Percentiles rank a stretch among this genome's conserved stretches.
These are phyloP conservation scores for Citrullus colocynthis DNA, from an alignment of 306 rosid genomes.

Conservation along the genomic window DNA sequence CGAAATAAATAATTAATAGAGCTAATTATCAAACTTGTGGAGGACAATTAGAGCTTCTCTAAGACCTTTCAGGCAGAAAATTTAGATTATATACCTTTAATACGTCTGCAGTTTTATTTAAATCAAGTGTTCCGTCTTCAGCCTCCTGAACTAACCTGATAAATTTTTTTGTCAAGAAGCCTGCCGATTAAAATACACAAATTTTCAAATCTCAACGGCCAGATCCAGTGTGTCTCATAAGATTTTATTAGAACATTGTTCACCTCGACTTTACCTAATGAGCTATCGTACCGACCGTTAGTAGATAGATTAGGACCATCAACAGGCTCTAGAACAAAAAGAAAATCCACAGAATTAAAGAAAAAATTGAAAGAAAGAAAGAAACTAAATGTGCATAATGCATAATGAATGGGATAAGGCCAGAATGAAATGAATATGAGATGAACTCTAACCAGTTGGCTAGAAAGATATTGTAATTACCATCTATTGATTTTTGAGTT, in stretches of 20 bases:
- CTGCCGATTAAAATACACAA: conserved; percentile 29
- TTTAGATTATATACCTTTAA: conserved; percentile 38
- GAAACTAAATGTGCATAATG: background rate
- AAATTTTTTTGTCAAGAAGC: conserved; percentile 78
- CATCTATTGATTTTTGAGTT: conserved; percentile 12
- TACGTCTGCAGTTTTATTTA: conserved; percentile 49
- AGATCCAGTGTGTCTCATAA: background rate
- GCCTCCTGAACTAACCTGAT: conserved; percentile 44
- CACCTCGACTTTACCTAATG: conserved; percentile 49
- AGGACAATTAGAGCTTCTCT: background rate
- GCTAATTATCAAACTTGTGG: background rate
- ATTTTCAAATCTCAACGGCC: background rate
- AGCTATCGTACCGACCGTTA: conserved; percentile 63
- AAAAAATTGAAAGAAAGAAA: too few relatives aligned
- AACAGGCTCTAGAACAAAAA: conserved; percentile 20
- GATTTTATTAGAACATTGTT: background rate
- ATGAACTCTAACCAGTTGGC: background rate
- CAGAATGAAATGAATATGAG: background rate
- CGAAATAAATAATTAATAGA: background rate
- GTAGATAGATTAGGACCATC: conserved; percentile 21
- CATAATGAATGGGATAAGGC: background rate
- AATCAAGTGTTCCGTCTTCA: conserved; percentile 60
- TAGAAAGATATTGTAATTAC: background rate
- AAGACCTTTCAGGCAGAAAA: background rate
- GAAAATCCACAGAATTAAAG: background rate